Base-by-base conservation (phyloP, 805 yeast genomes). In the Sugiyamaella lignohabitans region DNA sequence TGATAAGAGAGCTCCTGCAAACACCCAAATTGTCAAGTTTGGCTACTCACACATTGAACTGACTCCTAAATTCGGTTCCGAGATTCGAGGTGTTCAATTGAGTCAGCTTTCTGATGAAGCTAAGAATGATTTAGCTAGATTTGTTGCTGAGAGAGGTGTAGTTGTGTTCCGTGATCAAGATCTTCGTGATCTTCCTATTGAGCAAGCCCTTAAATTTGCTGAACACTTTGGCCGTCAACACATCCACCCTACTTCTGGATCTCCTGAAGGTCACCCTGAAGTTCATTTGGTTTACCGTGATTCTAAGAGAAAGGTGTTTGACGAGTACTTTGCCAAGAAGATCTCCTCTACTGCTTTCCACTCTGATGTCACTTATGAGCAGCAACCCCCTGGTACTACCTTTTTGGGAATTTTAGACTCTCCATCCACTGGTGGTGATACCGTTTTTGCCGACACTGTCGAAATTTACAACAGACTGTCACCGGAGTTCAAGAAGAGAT, bases 401-500 rank as follows among this genome's bases (percentile, higher is more conserved):
- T 74, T 81, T 51, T 79, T 84, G 59, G 70, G 77, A 4, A 77
- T 80, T 45, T 65, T 83, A 38, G 85, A 82, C 42, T 69, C 70
- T 24, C 79, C 79, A 22, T 77, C 73, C 19, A 63, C 78, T 37
- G 88, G 91, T 45, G 93, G 93, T 51, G 93, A 84, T 62, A 84
- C 87, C n/a, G 67, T 82, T 41, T 84, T 82, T 59, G 76, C 85
- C n/a, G 86, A 82, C 59, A 71, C 79, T 22, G 70, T 71, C 32
- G 87, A 82, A 61, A 87, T 87, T 8, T 84, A 80, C 63, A 75
- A 80, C 49, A 69, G 89, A 57, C 70, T 84, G 45, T 82, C 89
- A 1, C 84, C 84, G 20, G 74, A 69, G 23, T 75, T 83, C 68
- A 73, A 79, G 60, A 66, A 76, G 57, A 66, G 80, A 53, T 62